Percentiles rank a stretch among this genome's conserved stretches.
Conservation (phyloP, 257 asterid genomes). For the Ocimum tenuiflorum region DNA sequence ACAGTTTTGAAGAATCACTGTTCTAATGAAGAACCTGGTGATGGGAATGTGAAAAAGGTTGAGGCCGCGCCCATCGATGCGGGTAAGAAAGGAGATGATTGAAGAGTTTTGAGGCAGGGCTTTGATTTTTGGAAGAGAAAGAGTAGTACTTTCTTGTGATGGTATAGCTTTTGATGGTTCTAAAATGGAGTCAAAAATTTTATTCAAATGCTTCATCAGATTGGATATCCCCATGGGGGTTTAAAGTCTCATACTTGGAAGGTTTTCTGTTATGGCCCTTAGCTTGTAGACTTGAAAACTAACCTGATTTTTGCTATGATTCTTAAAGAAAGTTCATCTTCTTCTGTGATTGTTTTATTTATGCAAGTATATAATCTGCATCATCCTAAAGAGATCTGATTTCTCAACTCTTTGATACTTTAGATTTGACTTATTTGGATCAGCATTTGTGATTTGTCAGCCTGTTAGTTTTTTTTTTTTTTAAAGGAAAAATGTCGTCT, state of each 20-base stretch:
- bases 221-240: too few species aligned
- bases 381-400: neutral
- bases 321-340: neutral
- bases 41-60: conserved; percentile 27
- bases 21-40: conserved; percentile 72
- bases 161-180: conserved; percentile 9
- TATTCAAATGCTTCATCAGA: neutral
- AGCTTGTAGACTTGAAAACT: conserved; percentile 20
- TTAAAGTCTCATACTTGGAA: conserved; percentile 6
- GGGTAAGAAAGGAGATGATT: conserved; percentile 24
- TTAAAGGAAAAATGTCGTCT: neutral
- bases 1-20: conserved; percentile 72
- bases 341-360: neutral
- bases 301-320: conserved; percentile 28
- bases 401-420: neutral
- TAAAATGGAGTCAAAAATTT: conserved; percentile 6
- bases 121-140: neutral
- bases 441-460: neutral
- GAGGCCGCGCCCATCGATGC: conserved; percentile 17
- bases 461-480: neutral
- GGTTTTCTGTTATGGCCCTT: conserved; percentile 12
- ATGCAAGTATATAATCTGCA: too few species aligned
- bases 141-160: neutral
- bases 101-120: neutral
- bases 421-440: neutral